A percentile compares a stretch with the other conserved stretches of the same genome.
phyloP scores from a whole-genome alignment of 768 basidiomycete species.

The Boletus subparvulus region DNA sequence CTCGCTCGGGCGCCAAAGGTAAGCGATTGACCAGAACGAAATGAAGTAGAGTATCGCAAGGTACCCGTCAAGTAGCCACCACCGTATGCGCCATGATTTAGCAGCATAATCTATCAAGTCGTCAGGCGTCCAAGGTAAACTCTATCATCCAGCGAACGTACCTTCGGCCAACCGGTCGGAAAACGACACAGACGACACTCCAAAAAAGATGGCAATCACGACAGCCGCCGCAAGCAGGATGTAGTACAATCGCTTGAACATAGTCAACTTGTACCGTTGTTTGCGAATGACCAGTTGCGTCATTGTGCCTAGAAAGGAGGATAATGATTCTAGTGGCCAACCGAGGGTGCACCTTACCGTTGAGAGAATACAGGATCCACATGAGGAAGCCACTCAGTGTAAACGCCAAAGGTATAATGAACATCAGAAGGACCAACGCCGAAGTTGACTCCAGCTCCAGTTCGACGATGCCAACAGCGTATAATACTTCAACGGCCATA shows the following conservation, averaged over 20 bases:
- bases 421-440: slow-evolving; percentile 77
- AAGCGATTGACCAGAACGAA: slow-evolving; percentile 79
- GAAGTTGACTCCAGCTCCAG: slow-evolving; percentile 90
- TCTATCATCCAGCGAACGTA: slow-evolving; percentile 29
- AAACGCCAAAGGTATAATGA: slow-evolving; percentile 93
- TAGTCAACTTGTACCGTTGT: slow-evolving; percentile 79
- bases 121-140: background rate
- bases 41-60: slow-evolving; percentile 83
- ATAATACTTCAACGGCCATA: slow-evolving; percentile 61
- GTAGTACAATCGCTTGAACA: slow-evolving; percentile 86
- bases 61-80: slow-evolving; percentile 98
- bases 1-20: slow-evolving; percentile 90
- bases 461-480: slow-evolving; percentile 93
- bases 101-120: slow-evolving; percentile 78
- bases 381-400: slow-evolving; percentile 94
- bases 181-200: slow-evolving; percentile 88
- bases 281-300: slow-evolving; percentile 81
- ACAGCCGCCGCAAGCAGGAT: slow-evolving; percentile 82
- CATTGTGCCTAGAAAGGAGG: slow-evolving; percentile 67
- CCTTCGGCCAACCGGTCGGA: slow-evolving; percentile 91
- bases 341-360: slow-evolving; percentile 50
- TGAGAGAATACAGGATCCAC: slow-evolving; percentile 92
- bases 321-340: background rate
- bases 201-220: slow-evolving; percentile 85
- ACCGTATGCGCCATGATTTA: slow-evolving; percentile 84